Base-by-base conservation (phyloP, 169 alveolate species). In the Cystoisospora suis region DNA sequence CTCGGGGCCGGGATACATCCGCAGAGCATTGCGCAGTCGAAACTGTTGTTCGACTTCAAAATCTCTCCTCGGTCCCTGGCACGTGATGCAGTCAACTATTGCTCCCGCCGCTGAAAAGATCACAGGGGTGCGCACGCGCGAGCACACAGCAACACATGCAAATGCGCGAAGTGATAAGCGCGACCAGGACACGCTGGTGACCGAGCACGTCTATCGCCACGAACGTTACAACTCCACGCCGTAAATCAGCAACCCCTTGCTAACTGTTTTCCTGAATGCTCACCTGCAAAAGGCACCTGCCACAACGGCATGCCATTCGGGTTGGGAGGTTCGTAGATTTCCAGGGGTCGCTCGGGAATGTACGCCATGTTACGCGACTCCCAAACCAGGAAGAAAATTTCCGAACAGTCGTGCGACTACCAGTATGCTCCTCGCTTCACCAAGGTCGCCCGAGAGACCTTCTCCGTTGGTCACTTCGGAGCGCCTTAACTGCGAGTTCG, bases 71-170 rank as follows among this genome's bases (percentile, higher is more conserved):
- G 83, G 56, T 56, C 47, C 27, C 56, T 29, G 83, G 32, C 83
- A 72, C 9, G 83, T 38, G 58, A 72, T 47, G 58, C 83, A 72
- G 44, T 72, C 83, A 38, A 72, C 32, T 56, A 72, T 7, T 6
- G 83, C 83, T 36, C 83, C 83, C 20, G 83, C 83, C 2, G 56
- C 83, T 72, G 83, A 40, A 65, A 29, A 49, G n/a, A 12, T 49
- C n/a, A 49, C 61, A 49, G 61, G 61, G 61, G 61, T 49, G 61
- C 61, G 61, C n/a, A 49, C 61, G 7, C 0, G 79, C 12, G 12
- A 29, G 79, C 40, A 29, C 1, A 20, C 79, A 65, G 29, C 44
- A 65, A 3, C 42, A 0, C 44, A 65, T 17, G 79, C 46, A 44
- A 65, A 44, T 27, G 38, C 9, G 5, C 79, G 5, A 20, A 40